Base-by-base conservation (phyloP, 257 asterid species). In the Eustoma russellianum region DNA sequence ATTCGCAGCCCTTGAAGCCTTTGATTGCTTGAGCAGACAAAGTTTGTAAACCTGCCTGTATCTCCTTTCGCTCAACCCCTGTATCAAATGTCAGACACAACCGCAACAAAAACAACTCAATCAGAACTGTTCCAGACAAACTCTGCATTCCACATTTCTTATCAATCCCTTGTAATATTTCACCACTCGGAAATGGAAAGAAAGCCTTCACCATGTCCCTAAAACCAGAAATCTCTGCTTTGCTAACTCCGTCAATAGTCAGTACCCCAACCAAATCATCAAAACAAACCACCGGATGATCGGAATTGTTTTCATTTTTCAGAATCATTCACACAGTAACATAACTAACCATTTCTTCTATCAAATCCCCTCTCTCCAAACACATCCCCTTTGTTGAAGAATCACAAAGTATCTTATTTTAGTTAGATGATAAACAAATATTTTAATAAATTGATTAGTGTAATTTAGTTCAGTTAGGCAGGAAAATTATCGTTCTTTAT, bases 261-360 rank as follows among this genome's bases (percentile, higher is more conserved):
- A 95, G 85, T 64, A 85, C 92, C 64, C 77, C 52, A 47, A 81
- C 68, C 85, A 88, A 74, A 50, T 80, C 92, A 66, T 82, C 85
- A 56, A 85, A 80, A 64, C 81, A 74, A 52, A 70, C 78, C 48
- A 81, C 64, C 24, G 13, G 50, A 33, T 47, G 60, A 54, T 79
- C 82, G 46, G 51, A 45, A 35, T 67, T 80, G 3, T 54, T 67
- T 55, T 70, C 69, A 5, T 54, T 59, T 59, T 46, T 74, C 79
- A 46, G 51, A 54, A 43, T 70, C 83, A 50, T 70, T 74, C 84
- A 60, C 63, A 75, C 33, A 65, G 56, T 66, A 52, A 70, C 60
- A 60, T 80, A 77, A 50, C 74, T 54, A 40, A 67, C 63, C 53
- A 85, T 44, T 59, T 66, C 71, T 33, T 80, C 95, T 11, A 80